Percentiles rank a stretch among this genome's conserved stretches.
These are phyloP conservation scores for Hysterangium stoloniferum DNA, from an alignment of 768 basidiomycete species.

Conservation along the genomic window DNA sequence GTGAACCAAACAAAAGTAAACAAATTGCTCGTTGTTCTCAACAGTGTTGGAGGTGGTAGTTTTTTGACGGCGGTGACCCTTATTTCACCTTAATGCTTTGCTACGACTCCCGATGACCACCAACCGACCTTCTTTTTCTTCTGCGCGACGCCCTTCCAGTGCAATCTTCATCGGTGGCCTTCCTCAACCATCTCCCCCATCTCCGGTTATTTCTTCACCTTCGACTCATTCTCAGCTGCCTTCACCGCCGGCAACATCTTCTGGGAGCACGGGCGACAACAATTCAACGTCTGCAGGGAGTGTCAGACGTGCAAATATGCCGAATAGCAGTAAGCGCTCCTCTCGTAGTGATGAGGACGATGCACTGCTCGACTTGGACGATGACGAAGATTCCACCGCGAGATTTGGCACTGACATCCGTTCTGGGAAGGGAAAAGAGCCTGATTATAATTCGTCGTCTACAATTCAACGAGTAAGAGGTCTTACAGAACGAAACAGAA, in stretches of 20 bases:
- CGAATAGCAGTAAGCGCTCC: constrained; percentile 33
- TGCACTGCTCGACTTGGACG: constrained; percentile 40
- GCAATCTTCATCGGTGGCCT: constrained; percentile 27
- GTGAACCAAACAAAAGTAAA: too few relatives aligned
- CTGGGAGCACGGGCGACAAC: constrained; percentile 61
- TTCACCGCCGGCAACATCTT: constrained; percentile 80
- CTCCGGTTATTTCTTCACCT: constrained; percentile 35
- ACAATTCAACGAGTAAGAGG: constrained; percentile 64
- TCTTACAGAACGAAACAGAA: constrained; percentile 63
- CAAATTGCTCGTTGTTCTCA: too few relatives aligned
- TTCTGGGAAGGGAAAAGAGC: constrained; percentile 16
- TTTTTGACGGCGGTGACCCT: not conserved
- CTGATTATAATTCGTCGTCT: not conserved
- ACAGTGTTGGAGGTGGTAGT: too few relatives aligned
- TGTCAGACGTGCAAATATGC: constrained; percentile 32
- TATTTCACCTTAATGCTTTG: constrained; percentile 1
- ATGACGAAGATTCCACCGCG: constrained; percentile 61
- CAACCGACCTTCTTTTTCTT: constrained; percentile 16
- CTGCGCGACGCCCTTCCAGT: constrained; percentile 49
- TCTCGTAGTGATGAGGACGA: constrained; percentile 27
- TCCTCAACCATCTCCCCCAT: constrained; percentile 27
- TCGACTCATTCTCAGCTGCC: constrained; percentile 61
- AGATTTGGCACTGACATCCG: constrained; percentile 27
- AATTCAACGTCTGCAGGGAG: constrained; percentile 30
- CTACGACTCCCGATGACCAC: constrained; percentile 4